Evolutionary conservation across 352 stramenopile species (phyloP).

Genomic region (Hyaloperonospora arabidopsidis): DNA sequence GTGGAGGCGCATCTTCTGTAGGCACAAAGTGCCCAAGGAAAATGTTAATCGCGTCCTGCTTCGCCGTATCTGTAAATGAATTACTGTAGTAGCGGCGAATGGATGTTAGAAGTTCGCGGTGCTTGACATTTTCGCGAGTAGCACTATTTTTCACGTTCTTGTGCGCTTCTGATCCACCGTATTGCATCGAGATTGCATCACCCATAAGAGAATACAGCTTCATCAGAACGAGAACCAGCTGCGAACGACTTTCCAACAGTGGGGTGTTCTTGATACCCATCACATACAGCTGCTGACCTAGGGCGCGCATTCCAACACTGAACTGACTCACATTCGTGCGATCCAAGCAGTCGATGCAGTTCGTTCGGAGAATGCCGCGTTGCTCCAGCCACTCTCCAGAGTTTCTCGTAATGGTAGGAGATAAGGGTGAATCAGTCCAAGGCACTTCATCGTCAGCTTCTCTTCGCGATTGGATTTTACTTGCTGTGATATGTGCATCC

Average conservation of each 20-base stretch:
- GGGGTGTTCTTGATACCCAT: conserved; percentile 93
- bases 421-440: conserved; percentile 23
- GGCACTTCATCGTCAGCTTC: conserved; percentile 14
- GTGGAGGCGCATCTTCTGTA: conserved; percentile 43
- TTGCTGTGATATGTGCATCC: conserved; percentile 20
- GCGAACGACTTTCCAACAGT: conserved; percentile 78
- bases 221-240: conserved; percentile 94
- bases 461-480: conserved; percentile 11
- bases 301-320: conserved; percentile 80
- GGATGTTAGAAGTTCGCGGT: conserved; percentile 96
- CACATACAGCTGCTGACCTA: conserved; percentile 94
- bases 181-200: conserved; percentile 98
- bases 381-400: conserved; percentile 92
- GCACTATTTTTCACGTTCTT: conserved; percentile 95
- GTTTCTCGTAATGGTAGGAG: conserved; percentile 66
- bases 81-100: conserved; percentile 99
- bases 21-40: conserved; percentile 94
- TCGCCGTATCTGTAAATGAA: conserved; percentile 96
- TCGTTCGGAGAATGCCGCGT: conserved; percentile 95
- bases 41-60: conserved; percentile 99
- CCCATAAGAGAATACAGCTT: conserved; percentile 98
- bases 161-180: conserved; percentile 97
- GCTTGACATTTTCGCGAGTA: conserved; percentile 83
- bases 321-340: conserved; percentile 85
- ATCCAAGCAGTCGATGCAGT: conserved; percentile 96